A percentile compares a stretch with the other conserved stretches of the same genome.
Conservation (phyloP, 2,329 filamentous ascomycete genomes). For the Cucurbitaria berberidis region DNA sequence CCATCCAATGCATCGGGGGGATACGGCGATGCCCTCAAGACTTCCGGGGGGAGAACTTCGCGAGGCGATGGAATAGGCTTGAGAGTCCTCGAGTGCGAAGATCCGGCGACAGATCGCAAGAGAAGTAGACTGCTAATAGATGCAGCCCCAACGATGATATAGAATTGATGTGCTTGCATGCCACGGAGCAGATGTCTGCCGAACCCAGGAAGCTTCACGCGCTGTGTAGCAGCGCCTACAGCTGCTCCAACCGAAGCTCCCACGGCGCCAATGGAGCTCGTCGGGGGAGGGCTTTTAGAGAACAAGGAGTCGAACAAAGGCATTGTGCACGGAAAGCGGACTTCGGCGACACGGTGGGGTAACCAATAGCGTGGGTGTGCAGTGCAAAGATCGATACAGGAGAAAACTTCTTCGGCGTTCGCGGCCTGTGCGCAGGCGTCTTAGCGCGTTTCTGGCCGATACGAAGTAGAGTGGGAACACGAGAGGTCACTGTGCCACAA, state of each 20-base stretch:
- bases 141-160: neutral
- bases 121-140: neutral
- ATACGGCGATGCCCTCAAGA: conserved; percentile 56
- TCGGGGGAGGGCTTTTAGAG: neutral
- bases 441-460: neutral
- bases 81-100: neutral
- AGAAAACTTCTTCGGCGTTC: neutral
- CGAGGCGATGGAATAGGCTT: neutral
- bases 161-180: neutral
- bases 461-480: too few relatives aligned
- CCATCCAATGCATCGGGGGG: conserved; percentile 74
- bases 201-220: conserved; percentile 1
- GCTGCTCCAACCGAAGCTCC: conserved; percentile 1
- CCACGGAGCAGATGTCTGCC: neutral
- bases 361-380: neutral
- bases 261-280: neutral
- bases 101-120: neutral
- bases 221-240: neutral
- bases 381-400: neutral
- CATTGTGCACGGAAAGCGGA: neutral
- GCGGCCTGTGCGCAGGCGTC: neutral
- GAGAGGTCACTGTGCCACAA: too few relatives aligned
- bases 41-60: neutral
- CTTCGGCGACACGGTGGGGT: neutral
- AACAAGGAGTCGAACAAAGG: conserved; percentile 3